phyloP scores from a whole-genome alignment of 108 stramenopile species.

The Bacterosira constricta region DNA sequence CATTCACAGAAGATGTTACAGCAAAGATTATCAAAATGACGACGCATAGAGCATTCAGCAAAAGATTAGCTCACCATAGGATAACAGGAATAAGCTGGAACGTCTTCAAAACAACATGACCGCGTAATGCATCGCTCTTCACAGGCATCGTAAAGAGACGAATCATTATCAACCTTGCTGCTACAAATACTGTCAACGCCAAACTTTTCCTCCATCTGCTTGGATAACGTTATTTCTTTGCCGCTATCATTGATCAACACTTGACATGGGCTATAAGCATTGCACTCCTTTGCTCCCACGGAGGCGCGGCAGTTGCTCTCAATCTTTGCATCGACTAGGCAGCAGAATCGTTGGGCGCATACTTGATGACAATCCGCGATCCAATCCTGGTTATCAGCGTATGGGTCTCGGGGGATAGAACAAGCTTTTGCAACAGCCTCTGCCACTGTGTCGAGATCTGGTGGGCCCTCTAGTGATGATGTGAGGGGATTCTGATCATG shows the following conservation, averaged over 20 bases:
- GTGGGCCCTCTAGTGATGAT: background rate
- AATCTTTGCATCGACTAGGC: conserved; percentile 4
- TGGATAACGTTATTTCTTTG: background rate
- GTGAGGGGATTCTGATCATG: background rate
- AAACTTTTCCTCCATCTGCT: background rate
- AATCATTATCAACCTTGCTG: background rate
- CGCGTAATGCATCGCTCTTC: background rate
- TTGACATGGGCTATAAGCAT: background rate
- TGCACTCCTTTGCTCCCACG: conserved; percentile 13
- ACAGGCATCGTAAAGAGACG: conserved; percentile 9
- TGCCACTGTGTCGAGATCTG: background rate
- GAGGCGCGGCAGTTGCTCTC: conserved; percentile 8
- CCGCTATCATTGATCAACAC: conserved; percentile 18
- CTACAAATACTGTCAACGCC: conserved; percentile 3
- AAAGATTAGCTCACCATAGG: background rate
- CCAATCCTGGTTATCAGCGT: background rate
- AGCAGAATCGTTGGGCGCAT: conserved; percentile 13
- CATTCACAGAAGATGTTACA: background rate
- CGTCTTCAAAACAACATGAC: conserved; percentile 19
- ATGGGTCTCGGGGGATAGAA: background rate
- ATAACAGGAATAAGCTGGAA: conserved; percentile 11
- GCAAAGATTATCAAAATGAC: background rate
- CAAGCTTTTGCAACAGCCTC: conserved; percentile 4
- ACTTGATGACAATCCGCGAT: conserved; percentile 5
- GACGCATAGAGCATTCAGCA: background rate